Conservation (phyloP, 176 grass and related monocot genomes). For the Triticum urartu region DNA sequence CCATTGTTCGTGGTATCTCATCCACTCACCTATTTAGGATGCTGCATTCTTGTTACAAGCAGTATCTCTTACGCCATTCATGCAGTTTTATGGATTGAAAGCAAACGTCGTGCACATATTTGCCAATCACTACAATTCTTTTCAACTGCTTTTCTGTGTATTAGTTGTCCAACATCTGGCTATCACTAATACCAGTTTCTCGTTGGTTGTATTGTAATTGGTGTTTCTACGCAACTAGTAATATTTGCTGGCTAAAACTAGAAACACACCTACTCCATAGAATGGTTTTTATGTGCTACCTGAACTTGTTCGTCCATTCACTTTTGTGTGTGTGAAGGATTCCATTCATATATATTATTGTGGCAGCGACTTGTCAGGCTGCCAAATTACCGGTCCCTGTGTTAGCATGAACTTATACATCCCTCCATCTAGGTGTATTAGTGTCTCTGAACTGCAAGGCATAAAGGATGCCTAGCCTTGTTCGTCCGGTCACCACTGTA, state of each 20-base stretch:
- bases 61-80: neutral
- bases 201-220: no score
- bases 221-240: neutral
- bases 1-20: neutral
- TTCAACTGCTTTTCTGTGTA: neutral
- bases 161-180: neutral
- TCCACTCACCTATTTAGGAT: neutral
- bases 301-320: neutral
- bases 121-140: neutral
- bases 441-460: neutral
- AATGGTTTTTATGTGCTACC: neutral
- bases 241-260: no score
- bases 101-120: neutral
- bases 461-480: neutral
- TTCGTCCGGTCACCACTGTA: neutral
- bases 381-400: neutral
- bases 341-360: no score
- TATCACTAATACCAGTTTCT: neutral
- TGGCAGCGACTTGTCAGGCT: neutral
- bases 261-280: neutral
- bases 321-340: neutral
- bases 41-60: neutral
- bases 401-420: neutral
- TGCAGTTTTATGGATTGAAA: neutral
- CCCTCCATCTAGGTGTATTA: neutral